Percentiles rank a stretch among this genome's conserved stretches.
Conservation (phyloP, 2,329 filamentous ascomycete genomes). For the Hymenoscyphus linearis region DNA sequence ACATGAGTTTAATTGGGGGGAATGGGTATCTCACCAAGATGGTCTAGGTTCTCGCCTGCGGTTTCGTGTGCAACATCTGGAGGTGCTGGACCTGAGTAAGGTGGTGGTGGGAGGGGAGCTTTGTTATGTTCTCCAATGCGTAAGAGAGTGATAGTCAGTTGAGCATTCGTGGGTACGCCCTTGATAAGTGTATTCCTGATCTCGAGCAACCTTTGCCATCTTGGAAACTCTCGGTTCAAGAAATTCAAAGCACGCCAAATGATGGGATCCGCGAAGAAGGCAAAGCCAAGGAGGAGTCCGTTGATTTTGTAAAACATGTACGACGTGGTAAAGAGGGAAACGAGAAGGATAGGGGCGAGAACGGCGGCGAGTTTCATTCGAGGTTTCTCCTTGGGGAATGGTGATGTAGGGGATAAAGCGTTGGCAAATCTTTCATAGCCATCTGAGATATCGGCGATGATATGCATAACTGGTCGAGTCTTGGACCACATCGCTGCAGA, state of each 20-base stretch:
- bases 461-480: conserved; percentile 31
- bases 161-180: conserved; percentile 80
- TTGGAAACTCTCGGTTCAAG: conserved; percentile 57
- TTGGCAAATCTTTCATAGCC: conserved; percentile 48
- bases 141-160: conserved; percentile 74
- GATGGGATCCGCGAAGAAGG: conserved; percentile 75
- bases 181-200: conserved; percentile 72
- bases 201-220: conserved; percentile 72
- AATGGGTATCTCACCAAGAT: conserved; percentile 37
- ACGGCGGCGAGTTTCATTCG: conserved; percentile 50
- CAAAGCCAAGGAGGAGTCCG: conserved; percentile 64
- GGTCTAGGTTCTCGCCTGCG: conserved; percentile 45
- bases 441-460: conserved; percentile 43
- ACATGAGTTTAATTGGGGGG: background rate
- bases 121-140: conserved; percentile 78
- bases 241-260: conserved; percentile 54
- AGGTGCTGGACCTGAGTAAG: conserved; percentile 31
- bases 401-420: conserved; percentile 34
- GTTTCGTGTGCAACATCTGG: conserved; percentile 39
- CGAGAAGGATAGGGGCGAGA: conserved; percentile 46
- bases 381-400: conserved; percentile 51
- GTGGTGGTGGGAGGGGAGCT: conserved; percentile 67
- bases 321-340: conserved; percentile 49
- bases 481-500: conserved; percentile 19
- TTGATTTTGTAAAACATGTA: conserved; percentile 60